Base-by-base conservation (phyloP, 495 filamentous ascomycete genomes). In the Penicillium silybi region DNA sequence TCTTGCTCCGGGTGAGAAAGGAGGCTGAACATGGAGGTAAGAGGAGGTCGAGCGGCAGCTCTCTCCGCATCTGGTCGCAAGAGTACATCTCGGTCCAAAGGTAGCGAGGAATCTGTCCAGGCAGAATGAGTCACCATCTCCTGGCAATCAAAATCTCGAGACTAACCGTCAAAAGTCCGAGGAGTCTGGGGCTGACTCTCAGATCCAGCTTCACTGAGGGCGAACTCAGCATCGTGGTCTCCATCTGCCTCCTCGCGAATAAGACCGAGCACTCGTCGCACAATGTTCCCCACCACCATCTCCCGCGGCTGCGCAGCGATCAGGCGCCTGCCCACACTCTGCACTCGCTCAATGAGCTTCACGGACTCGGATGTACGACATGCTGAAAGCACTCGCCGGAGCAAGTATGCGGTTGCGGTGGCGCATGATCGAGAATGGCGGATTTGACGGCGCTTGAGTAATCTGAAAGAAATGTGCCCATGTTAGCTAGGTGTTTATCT, bases 271-370 rank as follows among this genome's bases (percentile, higher is more conserved):
- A 97, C 87, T 49, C 93, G 85, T 47, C 92, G 80, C 26, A 96
- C 88, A 59, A 97, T 87, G 58, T 97, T 98, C 41, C 92, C 92
- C 20, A 96, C 90, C 3, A 88, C 89, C 61, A 95, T 83, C 70
- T 97, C 93, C 16, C 85, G 76, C 13, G 93, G 92, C 53, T 93
- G 90, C 10, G 93, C 90, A 34, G 84, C 78, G 32, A 84, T 82
- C 34, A 98, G 77, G 44, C 81, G 79, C 50, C 80, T 78, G 26
- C 92, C 93, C 37, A 90, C 81, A 40, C 78, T 75, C 50, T 88
- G 85, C 50, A 97, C 81, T 41, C 85, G 83, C 47, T 85, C 78
- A 26, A 97, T 81, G 45, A 98, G 82, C 64, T 84, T 85, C 23
- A 80, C 77, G 41, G 90, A 84, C 65, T 92, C 87, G 42, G 73